Evolutionary conservation across 1,284 basidiomycete genomes (phyloP).

Genomic region (Ceratobasidium sp.): DNA sequence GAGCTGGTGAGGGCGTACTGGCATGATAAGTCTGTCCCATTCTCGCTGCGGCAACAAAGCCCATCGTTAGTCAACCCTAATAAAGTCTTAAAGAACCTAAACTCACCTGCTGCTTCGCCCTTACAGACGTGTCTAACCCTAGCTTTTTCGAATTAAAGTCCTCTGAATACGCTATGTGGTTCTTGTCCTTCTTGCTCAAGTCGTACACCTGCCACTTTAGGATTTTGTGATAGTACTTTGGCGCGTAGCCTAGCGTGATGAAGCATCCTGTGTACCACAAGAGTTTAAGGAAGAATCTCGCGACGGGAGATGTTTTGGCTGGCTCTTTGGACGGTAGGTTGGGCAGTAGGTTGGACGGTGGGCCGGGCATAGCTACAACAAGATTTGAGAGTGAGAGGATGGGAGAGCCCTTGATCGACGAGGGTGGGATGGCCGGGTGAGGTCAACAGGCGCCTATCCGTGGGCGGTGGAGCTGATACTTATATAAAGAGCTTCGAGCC

Average conservation of each 20-base stretch:
- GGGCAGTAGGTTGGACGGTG: too few species aligned
- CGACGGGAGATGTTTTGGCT: too few species aligned
- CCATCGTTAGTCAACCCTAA: not conserved
- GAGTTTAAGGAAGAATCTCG: not conserved
- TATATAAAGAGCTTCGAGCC: too few species aligned
- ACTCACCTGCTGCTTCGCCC: slow-evolving; percentile 16
- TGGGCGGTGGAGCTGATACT: too few species aligned
- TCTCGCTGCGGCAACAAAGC: not conserved
- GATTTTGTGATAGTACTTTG: not conserved
- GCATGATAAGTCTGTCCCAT: slow-evolving; percentile 31
- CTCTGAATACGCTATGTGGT: not conserved
- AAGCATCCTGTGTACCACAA: not conserved
- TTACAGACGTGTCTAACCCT: not conserved
- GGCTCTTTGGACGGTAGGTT: too few species aligned
- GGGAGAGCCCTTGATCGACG: too few species aligned
- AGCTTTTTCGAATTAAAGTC: too few species aligned
- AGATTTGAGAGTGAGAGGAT: too few species aligned
- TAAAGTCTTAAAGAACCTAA: not conserved
- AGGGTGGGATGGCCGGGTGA: too few species aligned
- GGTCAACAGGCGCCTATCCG: too few species aligned
- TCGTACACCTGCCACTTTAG: not conserved
- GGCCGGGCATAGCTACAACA: too few species aligned
- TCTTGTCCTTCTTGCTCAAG: not conserved
- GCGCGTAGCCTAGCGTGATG: slow-evolving; percentile 10
- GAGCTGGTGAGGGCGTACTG: not conserved